Percentiles rank a stretch among this genome's conserved stretches.
Evolutionary conservation across 768 basidiomycete species (phyloP).

Genomic region (Leccinum sublutescens): DNA sequence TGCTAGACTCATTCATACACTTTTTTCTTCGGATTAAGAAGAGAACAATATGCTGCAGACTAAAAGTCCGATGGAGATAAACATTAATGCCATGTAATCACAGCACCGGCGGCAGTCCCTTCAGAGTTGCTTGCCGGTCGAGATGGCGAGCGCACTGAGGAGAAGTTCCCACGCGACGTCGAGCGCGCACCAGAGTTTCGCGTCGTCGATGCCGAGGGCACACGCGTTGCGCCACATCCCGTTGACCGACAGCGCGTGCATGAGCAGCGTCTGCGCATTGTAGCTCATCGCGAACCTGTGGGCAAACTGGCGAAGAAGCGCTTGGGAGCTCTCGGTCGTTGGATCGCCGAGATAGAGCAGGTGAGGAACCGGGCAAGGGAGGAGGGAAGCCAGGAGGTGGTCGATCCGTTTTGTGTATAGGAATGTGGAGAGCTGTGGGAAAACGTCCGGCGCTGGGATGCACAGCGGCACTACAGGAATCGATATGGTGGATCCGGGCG

Average conservation of each 20-base stretch:
- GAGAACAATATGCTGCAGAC: slow-evolving; percentile 1
- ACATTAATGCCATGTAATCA: neutral
- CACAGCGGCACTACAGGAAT: slow-evolving; percentile 69
- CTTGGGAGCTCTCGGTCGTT: slow-evolving; percentile 10
- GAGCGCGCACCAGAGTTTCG: slow-evolving; percentile 44
- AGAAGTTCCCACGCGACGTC: slow-evolving; percentile 52
- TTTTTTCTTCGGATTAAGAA: slow-evolving; percentile 7
- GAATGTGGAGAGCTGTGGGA: slow-evolving; percentile 61
- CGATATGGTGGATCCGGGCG: slow-evolving; percentile 19
- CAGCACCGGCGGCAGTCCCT: neutral
- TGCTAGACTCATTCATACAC: slow-evolving; percentile 24
- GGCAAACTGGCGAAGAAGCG: slow-evolving; percentile 16
- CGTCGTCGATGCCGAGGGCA: slow-evolving; percentile 50
- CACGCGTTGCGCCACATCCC: slow-evolving; percentile 53
- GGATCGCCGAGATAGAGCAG: slow-evolving; percentile 27
- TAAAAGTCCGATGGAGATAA: slow-evolving; percentile 6
- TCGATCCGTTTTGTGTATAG: slow-evolving; percentile 66
- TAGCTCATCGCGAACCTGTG: slow-evolving; percentile 14
- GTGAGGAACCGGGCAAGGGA: slow-evolving; percentile 44
- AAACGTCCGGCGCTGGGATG: slow-evolving; percentile 69
- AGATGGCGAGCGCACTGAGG: slow-evolving; percentile 38
- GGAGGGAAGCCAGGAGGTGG: slow-evolving; percentile 57
- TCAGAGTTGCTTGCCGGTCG: slow-evolving; percentile 24
- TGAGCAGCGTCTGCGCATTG: slow-evolving; percentile 32
- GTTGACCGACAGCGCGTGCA: slow-evolving; percentile 36